These are phyloP conservation scores for Aspergillus clavatus DNA, from an alignment of 2,329 filamentous ascomycete species.

Conservation along the genomic window DNA sequence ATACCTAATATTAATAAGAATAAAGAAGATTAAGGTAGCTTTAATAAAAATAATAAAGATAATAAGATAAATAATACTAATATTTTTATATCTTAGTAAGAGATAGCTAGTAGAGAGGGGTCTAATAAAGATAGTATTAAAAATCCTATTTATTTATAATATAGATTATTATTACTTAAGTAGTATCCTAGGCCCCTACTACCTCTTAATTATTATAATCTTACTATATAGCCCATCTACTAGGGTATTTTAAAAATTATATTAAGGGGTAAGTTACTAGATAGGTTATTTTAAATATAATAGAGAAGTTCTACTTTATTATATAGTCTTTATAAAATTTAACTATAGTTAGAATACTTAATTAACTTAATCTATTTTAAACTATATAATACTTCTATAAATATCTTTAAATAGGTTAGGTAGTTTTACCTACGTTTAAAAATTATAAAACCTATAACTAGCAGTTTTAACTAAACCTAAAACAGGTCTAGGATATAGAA, in stretches of 20 bases:
- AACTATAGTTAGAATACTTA: too few relatives aligned
- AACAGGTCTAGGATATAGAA: too few relatives aligned
- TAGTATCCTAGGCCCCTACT: neutral
- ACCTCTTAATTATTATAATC: neutral
- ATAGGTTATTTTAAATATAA: neutral
- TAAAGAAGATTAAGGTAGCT: neutral
- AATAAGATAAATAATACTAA: too few relatives aligned
- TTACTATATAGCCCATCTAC: neutral
- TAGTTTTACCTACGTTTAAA: too few relatives aligned
- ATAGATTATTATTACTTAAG: neutral
- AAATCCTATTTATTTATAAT: neutral
- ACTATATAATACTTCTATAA: too few relatives aligned
- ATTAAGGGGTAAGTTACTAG: neutral
- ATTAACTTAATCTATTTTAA: too few relatives aligned
- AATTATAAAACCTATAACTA: too few relatives aligned
- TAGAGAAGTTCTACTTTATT: neutral
- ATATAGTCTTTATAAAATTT: too few relatives aligned
- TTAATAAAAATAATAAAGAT: too few relatives aligned
- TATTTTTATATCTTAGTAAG: too few relatives aligned
- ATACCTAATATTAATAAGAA: neutral
- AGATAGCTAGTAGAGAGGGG: neutral
- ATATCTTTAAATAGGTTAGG: too few relatives aligned
- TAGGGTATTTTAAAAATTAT: neutral
- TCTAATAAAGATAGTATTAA: neutral
- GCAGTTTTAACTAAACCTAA: too few relatives aligned